Base-by-base conservation (phyloP, 768 basidiomycete genomes). In the Mycena haematopus region DNA sequence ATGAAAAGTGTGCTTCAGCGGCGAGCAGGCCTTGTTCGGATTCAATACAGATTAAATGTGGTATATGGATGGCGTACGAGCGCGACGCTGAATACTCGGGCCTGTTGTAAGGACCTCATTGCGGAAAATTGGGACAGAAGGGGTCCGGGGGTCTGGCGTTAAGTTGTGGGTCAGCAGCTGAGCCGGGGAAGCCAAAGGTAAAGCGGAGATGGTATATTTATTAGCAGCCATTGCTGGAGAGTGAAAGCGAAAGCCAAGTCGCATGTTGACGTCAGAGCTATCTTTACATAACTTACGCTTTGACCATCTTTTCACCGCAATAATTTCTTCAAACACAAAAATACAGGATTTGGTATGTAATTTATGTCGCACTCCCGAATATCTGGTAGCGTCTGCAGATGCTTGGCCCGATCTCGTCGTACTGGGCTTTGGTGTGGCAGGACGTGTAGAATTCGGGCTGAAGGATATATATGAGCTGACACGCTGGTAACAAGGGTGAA, bases 361-460 rank as follows among this genome's bases (percentile, higher is more conserved):
- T 68, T 72, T 85, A 92, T 38, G 90, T 92, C 45, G 91, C 91
- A 71, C 91, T 93, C 63, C 94, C 94, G 70, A 96, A 96, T 68
- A 96, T 95, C 76, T 93, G 91, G 82, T 95, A 96, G 63, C 94
- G 84, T 72, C 94, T 85, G 78, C 92, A 94, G 69, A 96, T 95
- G 73, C 91, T 93, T 15, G 94, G 94, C 17, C 93, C 94, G 57
- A 95, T 84, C 77, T 95, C 93, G 72, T 95, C 94, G 72, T 96
- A 97, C 70, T 97, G 93, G 22, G 91, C 93, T 74, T 95, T 93
- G 52, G 92, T 93, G 78, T 95, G 95, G 77, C 94, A 96, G 53
- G 88, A 95, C 7, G 89, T 88, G 78, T 96, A 96, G 75, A 98
- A 99, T 70, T 96, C 95, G 69, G 96, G 95, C 92, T 96, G 70